phyloP scores from a whole-genome alignment of 2,329 filamentous ascomycete species.

The Aspergillus oerlinghausenensis region DNA sequence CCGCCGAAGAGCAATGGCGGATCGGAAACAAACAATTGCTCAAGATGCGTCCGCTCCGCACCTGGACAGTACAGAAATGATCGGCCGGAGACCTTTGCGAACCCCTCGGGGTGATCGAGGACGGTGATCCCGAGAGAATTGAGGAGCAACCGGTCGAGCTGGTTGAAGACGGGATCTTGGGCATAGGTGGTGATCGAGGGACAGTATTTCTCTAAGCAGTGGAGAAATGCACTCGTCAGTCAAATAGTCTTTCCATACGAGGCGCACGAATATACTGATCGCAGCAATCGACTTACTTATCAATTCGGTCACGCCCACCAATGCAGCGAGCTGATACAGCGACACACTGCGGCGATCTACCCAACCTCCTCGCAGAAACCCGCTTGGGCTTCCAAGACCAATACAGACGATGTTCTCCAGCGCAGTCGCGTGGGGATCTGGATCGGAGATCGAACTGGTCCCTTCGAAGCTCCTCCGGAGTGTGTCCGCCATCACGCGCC shows the following conservation, averaged over 20 bases:
- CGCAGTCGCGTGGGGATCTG: background rate
- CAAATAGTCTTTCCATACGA: background rate
- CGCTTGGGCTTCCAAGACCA: constrained; percentile 39
- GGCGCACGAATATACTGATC: background rate
- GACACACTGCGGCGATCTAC: constrained; percentile 39
- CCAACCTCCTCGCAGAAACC: constrained; percentile 39
- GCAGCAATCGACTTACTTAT: constrained; percentile 19
- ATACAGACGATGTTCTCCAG: constrained; percentile 35
- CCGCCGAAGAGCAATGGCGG: constrained; percentile 58
- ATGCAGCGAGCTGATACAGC: constrained; percentile 38
- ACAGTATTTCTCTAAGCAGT: background rate
- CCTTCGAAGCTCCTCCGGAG: constrained; percentile 1
- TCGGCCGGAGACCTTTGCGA: constrained; percentile 43
- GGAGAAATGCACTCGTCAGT: background rate
- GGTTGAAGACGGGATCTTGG: constrained; percentile 49
- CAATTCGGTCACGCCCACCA: constrained; percentile 26
- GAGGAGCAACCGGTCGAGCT: constrained; percentile 37
- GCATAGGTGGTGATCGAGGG: constrained; percentile 45
- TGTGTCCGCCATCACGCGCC: constrained; percentile 16
- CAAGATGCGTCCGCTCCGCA: constrained; percentile 48
- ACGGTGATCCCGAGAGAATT: constrained; percentile 31
- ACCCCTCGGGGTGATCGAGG: constrained; percentile 49
- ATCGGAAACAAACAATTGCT: constrained; percentile 43
- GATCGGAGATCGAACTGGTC: background rate
- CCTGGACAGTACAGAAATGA: constrained; percentile 62